Evolutionary conservation across 129 eudicot species (phyloP).

Genomic region (Helianthus annuus): DNA sequence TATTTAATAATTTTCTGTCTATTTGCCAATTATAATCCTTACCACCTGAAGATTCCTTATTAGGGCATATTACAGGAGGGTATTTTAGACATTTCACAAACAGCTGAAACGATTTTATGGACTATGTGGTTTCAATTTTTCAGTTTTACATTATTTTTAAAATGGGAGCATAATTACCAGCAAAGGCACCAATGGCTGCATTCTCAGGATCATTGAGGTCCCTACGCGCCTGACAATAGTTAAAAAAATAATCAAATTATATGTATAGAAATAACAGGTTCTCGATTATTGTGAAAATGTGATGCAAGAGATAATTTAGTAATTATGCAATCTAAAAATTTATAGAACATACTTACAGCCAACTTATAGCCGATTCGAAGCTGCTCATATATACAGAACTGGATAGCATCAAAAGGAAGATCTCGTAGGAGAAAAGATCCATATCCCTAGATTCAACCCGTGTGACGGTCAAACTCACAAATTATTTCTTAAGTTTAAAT

Average conservation of each 20-base stretch:
- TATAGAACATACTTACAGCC: slow-evolving; percentile 59
- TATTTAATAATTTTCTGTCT: background rate
- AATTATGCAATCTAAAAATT: slow-evolving; percentile 9
- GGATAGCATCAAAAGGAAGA: slow-evolving; percentile 98
- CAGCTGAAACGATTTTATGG: background rate
- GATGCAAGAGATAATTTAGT: slow-evolving; percentile 6
- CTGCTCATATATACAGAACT: slow-evolving; percentile 96
- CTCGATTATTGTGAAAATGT: background rate
- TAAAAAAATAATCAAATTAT: slow-evolving; percentile 22
- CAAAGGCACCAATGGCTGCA: slow-evolving; percentile 96
- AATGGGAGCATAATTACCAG: slow-evolving; percentile 55
- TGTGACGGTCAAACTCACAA: slow-evolving; percentile 15
- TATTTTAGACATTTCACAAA: slow-evolving; percentile 15
- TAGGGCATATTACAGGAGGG: background rate
- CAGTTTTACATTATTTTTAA: background rate
- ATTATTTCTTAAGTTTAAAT: background rate
- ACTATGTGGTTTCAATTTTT: slow-evolving; percentile 1
- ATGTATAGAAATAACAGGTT: background rate
- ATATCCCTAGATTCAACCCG: slow-evolving; percentile 59
- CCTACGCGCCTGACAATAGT: slow-evolving; percentile 68
- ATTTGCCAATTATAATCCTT: background rate
- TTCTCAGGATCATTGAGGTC: slow-evolving; percentile 92
- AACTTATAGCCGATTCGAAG: slow-evolving; percentile 87
- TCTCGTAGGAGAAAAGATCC: slow-evolving; percentile 96
- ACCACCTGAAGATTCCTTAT: background rate